phyloP scores from a whole-genome alignment of 768 basidiomycete genomes.

The Hericium alpestre region DNA sequence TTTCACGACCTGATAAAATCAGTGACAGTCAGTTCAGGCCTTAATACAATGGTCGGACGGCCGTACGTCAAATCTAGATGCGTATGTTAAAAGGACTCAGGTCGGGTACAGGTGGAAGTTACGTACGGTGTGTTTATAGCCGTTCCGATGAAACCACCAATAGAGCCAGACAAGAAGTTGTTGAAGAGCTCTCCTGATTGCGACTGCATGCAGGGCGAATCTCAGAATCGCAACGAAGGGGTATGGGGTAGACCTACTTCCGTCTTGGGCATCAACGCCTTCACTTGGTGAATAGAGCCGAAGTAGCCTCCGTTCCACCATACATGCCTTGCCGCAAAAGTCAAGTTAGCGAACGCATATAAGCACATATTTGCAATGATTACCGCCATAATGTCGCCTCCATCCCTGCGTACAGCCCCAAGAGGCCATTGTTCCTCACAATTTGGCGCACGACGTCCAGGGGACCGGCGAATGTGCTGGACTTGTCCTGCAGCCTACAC shows the following conservation, averaged over 20 bases:
- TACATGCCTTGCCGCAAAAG: constrained; percentile 42
- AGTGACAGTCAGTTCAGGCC: neutral
- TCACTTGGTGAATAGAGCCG: constrained; percentile 81
- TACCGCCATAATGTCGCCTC: constrained; percentile 97
- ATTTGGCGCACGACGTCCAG: constrained; percentile 82
- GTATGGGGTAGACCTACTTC: constrained; percentile 38
- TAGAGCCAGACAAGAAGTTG: constrained; percentile 83
- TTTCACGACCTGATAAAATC: constrained; percentile 68
- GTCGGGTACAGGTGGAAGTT: neutral
- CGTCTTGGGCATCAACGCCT: constrained; percentile 70
- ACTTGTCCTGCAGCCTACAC: constrained; percentile 80
- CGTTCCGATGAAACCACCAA: constrained; percentile 89
- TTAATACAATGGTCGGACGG: neutral
- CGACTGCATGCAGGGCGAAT: neutral
- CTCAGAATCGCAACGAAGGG: neutral
- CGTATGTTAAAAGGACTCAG: neutral
- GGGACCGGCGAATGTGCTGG: constrained; percentile 82
- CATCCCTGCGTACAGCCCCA: constrained; percentile 91
- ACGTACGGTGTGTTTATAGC: constrained; percentile 83
- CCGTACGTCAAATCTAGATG: constrained; percentile 35
- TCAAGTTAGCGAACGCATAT: neutral
- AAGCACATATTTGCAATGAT: constrained; percentile 6
- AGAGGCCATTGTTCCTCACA: constrained; percentile 62
- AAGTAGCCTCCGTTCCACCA: constrained; percentile 98
- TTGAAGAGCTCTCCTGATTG: constrained; percentile 44